A percentile compares a stretch with the other conserved stretches of the same genome.
Conservation (phyloP, 306 rosid genomes). For the Canavalia gladiata region DNA sequence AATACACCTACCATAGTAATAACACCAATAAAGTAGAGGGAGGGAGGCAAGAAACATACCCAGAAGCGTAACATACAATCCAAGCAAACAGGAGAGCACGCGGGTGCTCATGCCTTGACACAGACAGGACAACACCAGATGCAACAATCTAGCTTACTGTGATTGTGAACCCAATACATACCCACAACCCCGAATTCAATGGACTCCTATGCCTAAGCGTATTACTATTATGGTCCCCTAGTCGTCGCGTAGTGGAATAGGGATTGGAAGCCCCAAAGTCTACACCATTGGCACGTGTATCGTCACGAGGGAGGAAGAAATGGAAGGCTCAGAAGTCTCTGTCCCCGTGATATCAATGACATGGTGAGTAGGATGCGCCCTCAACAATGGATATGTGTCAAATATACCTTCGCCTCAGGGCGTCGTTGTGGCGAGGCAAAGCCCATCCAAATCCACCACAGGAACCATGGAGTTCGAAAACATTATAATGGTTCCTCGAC, state of each 20-base stretch:
- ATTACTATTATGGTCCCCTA: conserved; percentile 53
- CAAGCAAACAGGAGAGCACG: conserved; percentile 72
- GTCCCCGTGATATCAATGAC: conserved; percentile 59
- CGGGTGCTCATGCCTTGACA: conserved; percentile 68
- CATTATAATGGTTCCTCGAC: background rate
- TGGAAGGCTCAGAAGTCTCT: conserved; percentile 38
- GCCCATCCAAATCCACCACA: conserved; percentile 66
- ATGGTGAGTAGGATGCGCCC: conserved; percentile 70
- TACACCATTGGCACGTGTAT: conserved; percentile 44
- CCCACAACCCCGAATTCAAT: conserved; percentile 72
- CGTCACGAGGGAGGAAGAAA: conserved; percentile 49
- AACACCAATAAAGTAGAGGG: conserved; percentile 74
- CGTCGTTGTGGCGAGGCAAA: conserved; percentile 59
- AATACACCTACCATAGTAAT: conserved; percentile 41
- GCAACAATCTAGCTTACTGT: conserved; percentile 72
- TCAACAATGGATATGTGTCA: conserved; percentile 59
- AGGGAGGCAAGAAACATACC: conserved; percentile 77
- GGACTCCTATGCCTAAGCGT: conserved; percentile 55
- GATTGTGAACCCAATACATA: conserved; percentile 64
- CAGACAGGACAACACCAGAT: conserved; percentile 64
- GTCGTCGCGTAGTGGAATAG: conserved; percentile 51
- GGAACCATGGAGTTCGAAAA: conserved; percentile 51
- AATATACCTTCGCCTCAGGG: conserved; percentile 52
- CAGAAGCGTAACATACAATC: conserved; percentile 79
- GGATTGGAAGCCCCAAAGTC: conserved; percentile 41